Evolutionary conservation across 1,284 basidiomycete genomes (phyloP).

Genomic region (Cerrena zonata): DNA sequence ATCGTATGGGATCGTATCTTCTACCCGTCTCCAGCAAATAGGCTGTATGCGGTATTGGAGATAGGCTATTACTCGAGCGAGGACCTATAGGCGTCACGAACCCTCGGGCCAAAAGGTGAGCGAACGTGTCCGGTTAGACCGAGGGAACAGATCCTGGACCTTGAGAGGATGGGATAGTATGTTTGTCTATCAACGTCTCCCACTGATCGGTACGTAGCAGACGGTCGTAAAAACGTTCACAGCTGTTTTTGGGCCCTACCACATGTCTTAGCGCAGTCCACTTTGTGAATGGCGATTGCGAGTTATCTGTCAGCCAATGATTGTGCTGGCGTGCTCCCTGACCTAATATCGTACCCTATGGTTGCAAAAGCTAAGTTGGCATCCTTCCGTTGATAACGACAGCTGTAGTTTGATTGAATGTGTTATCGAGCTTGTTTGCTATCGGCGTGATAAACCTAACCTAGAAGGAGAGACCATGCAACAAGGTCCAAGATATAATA

Average conservation of each 20-base stretch:
- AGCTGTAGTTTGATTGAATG: not conserved
- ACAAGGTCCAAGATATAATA: not conserved
- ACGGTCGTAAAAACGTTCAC: not conserved
- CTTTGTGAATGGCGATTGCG: not conserved
- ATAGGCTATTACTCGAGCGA: slow-evolving; percentile 5
- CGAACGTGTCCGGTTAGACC: not conserved
- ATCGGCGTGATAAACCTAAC: no score
- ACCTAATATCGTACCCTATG: no score
- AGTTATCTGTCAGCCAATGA: not conserved
- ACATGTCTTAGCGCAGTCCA: not conserved
- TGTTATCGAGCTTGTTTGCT: not conserved
- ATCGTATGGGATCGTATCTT: not conserved
- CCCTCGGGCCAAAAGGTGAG: slow-evolving; percentile 4
- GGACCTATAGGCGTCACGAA: not conserved
- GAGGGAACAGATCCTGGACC: slow-evolving; percentile 2
- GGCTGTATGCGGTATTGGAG: not conserved
- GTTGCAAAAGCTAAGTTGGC: not conserved
- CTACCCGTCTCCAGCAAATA: not conserved
- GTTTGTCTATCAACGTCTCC: not conserved
- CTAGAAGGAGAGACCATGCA: no score
- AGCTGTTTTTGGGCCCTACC: not conserved
- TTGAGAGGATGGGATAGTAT: slow-evolving; percentile 2
- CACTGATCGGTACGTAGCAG: slow-evolving; percentile 1
- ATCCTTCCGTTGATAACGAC: not conserved
- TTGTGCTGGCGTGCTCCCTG: not conserved